Evolutionary conservation across 2,329 filamentous ascomycete genomes (phyloP), one percentile per base, ranked within the genome.

Genomic region (Lecanicillium sp.): DNA sequence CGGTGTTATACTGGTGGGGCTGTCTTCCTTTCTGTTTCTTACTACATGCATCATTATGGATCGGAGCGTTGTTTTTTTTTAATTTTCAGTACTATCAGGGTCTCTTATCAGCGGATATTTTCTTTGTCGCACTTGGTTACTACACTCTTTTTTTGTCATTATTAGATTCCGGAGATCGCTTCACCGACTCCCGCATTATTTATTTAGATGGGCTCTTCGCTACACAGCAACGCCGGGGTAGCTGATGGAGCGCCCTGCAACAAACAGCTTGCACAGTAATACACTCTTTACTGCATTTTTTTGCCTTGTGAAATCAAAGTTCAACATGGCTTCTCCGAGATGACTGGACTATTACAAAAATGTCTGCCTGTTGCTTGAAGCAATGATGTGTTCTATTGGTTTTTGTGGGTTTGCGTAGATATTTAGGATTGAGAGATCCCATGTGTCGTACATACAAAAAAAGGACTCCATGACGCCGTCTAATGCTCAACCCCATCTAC

Each of bases 401-500:
- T 30, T 27, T 42, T 27, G 37, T 41, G 11, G 24, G 26, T 20
- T 41, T 42, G 36, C n/a, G 35, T 32, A 42, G 26, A 49, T 44
- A 30, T 50, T 45, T 14, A 20, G 38, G 32, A 9, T 48, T 47
- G 43, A 48, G 33, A 48, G 44, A 48, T 38, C 23, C 21, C 44
- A 27, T 37, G 20, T 43, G 36, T 40, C 39, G 33, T 48, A 47
- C 39, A 47, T 47, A 38, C 43, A 44, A 49, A 49, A 46, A 44
- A 33, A 46, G 29, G 51, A 40, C 44, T 47, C 49, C 44, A 39
- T 40, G 44, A 48, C 54, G 50, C 48, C 48, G 33, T 55, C 51
- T 54, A 56, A 57, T 58, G 49, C 49, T 51, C 44, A 36, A 32
- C 21, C 60, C 64, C 63, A 62, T 69, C 64, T 67, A 68, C 63